Evolutionary conservation across 345 rosid genomes (phyloP), one percentile per base, ranked within the genome.

Genomic region (Luvunga scandens): DNA sequence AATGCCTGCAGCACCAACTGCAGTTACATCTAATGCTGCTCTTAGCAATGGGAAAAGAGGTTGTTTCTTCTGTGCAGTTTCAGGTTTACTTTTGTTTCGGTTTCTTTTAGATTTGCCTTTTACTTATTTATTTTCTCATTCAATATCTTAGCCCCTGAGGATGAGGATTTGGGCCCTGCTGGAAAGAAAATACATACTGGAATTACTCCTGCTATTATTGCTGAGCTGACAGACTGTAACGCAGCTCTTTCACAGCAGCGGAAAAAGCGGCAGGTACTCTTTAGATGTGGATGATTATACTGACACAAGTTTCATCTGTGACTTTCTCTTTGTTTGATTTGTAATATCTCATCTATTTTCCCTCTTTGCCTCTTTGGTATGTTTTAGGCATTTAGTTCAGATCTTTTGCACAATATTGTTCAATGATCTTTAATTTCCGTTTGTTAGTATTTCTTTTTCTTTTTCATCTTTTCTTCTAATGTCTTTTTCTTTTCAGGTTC

Each of bases 1-100:
- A 72, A 65, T 75, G 78, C 93, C 98, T 62, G 78, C 85, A 53
- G 82, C 89, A 45, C 72, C 89, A 67, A 83, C 87, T 59, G 84
- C 89, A 67, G 87, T 82, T 73, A 55, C 86, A 33, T 82, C 80
- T 24, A 82, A 84, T 85, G 85, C 90, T 79, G 78, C 83, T 27
- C 87, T 91, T 79, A 88, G 86, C 82, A 96, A 96, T 81, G 99
- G 99, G 67, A 92, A 92, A 81, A 85, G 97, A 90, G 95, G 98
- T 94, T 75, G 53, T 60, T 86, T 75, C 75, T 53, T 61, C 61
- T 30, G 57, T 72, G 8, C 42, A 14, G 55, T 64, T 72, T 22
- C 30, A 21, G 2, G 4, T 76, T 30, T 30, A 21, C 69, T 73
- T 45, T 48, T 82, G 1, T 64, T 53, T 53, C 21, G 36, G 5